phyloP scores from a whole-genome alignment of 2,329 filamentous ascomycete genomes.

The Aspergillus eucalypticola region DNA sequence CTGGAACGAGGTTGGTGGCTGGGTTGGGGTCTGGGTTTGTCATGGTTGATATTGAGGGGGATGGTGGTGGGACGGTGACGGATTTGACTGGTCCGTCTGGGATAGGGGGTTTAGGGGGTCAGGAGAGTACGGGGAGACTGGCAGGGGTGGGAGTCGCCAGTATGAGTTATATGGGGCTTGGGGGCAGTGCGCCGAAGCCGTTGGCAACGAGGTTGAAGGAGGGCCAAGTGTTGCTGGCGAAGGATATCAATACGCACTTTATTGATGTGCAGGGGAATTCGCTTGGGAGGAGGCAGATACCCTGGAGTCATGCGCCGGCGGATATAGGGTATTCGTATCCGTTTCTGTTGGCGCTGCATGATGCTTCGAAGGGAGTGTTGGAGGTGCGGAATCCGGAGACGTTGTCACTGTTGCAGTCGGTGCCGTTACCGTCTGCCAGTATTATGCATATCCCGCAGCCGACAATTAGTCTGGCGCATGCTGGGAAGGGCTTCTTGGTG shows the following conservation, averaged over 20 bases:
- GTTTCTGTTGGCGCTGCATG: conserved; percentile 84
- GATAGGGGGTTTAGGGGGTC: conserved; percentile 64
- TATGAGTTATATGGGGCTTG: conserved; percentile 97
- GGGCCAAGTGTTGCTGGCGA: conserved; percentile 87
- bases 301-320: conserved; percentile 85
- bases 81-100: conserved; percentile 78
- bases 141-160: conserved; percentile 79
- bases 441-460: conserved; percentile 90
- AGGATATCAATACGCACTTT: conserved; percentile 94
- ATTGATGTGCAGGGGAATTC: conserved; percentile 81
- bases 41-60: conserved; percentile 78
- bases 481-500: conserved; percentile 92
- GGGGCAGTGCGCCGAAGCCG: conserved; percentile 86
- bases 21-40: conserved; percentile 92
- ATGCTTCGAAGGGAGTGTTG: conserved; percentile 77
- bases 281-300: conserved; percentile 82
- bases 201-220: conserved; percentile 79
- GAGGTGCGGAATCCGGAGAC: conserved; percentile 94
- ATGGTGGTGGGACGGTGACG: conserved; percentile 65
- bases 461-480: conserved; percentile 90
- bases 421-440: conserved; percentile 76
- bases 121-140: conserved; percentile 68
- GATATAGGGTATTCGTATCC: conserved; percentile 95
- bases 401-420: conserved; percentile 81
- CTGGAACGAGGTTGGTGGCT: conserved; percentile 79